Conservation (phyloP, 208 protist genomes). For the Trypanosoma melophagium region DNA sequence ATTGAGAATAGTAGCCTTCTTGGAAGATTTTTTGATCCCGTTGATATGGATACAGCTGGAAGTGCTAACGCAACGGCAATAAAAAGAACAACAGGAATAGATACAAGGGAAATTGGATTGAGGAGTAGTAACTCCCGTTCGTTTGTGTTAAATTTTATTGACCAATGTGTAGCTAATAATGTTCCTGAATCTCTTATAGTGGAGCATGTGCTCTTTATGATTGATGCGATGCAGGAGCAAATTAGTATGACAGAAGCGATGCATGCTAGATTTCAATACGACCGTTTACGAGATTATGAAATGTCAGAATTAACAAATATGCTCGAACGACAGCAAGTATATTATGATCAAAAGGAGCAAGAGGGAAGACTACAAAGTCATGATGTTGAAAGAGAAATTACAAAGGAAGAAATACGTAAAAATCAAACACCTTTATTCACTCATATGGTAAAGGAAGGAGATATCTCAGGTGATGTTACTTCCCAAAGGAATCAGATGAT, state of each 20-base stretch:
- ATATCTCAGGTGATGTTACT: too few relatives aligned
- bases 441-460: too few relatives aligned
- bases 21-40: not conserved
- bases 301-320: constrained; percentile 48
- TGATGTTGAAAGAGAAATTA: not conserved
- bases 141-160: constrained; percentile 71
- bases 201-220: constrained; percentile 75
- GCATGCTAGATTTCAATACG: constrained; percentile 53
- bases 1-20: constrained; percentile 35
- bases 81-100: not conserved
- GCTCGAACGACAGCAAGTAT: constrained; percentile 46
- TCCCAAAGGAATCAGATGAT: too few relatives aligned
- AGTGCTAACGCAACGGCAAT: not conserved
- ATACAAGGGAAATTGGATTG: not conserved
- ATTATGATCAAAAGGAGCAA: constrained; percentile 9
- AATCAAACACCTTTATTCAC: too few relatives aligned
- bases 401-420: not conserved
- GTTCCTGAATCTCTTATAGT: constrained; percentile 74
- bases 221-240: constrained; percentile 68
- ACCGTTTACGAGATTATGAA: constrained; percentile 59
- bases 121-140: constrained; percentile 30
- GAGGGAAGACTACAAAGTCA: not conserved
- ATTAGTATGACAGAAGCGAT: constrained; percentile 58
- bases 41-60: not conserved
- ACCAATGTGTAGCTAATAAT: constrained; percentile 49